Conservation (phyloP, 2,329 filamentous ascomycete species). For the Penicillium sumatraense region DNA sequence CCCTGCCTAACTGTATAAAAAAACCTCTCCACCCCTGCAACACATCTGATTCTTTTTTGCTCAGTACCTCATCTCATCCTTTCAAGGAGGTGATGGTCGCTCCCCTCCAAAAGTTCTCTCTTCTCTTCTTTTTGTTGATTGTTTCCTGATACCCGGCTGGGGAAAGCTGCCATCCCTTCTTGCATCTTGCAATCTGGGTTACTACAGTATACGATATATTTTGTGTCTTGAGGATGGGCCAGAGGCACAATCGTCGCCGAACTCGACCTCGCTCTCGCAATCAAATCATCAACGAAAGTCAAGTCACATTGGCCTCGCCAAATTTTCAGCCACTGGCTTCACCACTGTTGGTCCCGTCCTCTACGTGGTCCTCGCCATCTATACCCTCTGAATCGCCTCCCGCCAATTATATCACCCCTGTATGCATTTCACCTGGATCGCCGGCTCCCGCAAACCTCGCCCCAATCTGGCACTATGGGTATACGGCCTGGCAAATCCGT, state of each 20-base stretch:
- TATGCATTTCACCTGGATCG: conserved; percentile 30
- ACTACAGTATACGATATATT: not conserved
- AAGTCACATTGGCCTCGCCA: conserved; percentile 8
- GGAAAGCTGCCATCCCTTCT: conserved; percentile 8
- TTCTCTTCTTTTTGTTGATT: conserved; percentile 4
- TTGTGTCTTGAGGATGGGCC: conserved; percentile 46
- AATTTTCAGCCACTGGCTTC: conserved; percentile 9
- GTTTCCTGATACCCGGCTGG: conserved; percentile 3
- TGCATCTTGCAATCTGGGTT: too few relatives aligned
- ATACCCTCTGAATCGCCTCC: conserved; percentile 21
- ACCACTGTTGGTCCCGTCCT: conserved; percentile 8
- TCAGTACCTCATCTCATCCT: conserved; percentile 42
- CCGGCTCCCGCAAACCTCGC: conserved; percentile 35
- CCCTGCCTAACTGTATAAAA: conserved; percentile 15
- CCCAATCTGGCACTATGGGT: conserved; percentile 49
- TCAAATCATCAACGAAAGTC: conserved; percentile 28
- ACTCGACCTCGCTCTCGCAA: conserved; percentile 48
- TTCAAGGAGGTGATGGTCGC: conserved; percentile 43
- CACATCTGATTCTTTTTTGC: conserved; percentile 9
- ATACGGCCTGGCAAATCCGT: conserved; percentile 45
- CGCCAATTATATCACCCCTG: conserved; percentile 23
- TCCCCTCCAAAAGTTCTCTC: conserved; percentile 32
- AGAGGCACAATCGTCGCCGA: conserved; percentile 52
- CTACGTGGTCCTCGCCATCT: conserved; percentile 11
- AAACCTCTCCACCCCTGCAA: conserved; percentile 19